Conservation (phyloP, 805 yeast species). For the Metschnikowia hibisci region DNA sequence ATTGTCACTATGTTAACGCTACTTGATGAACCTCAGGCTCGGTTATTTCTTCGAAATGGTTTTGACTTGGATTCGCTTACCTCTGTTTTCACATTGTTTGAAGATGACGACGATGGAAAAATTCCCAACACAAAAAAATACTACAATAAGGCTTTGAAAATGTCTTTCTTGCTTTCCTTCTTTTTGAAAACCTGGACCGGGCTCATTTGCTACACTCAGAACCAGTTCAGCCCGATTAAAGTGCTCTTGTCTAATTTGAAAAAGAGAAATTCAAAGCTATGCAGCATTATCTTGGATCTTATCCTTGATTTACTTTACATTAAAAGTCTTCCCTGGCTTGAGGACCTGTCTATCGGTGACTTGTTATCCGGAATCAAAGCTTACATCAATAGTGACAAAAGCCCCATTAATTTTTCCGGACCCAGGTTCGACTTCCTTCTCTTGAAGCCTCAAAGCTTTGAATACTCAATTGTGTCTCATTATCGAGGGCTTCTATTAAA, state of each 20-base stretch:
- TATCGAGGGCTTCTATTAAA: slow-evolving; percentile 59
- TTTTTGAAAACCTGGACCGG: slow-evolving; percentile 78
- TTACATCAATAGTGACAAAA: slow-evolving; percentile 20
- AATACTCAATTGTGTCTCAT: slow-evolving; percentile 51
- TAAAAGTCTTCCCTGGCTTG: slow-evolving; percentile 52
- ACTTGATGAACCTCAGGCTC: slow-evolving; percentile 53
- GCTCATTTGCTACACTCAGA: slow-evolving; percentile 55
- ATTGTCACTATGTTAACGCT: slow-evolving; percentile 49
- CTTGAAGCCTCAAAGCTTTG: slow-evolving; percentile 32
- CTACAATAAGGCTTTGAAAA: slow-evolving; percentile 46
- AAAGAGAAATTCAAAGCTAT: slow-evolving; percentile 52
- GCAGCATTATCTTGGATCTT: slow-evolving; percentile 66
- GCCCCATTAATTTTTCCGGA: background rate
- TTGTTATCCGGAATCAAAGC: slow-evolving; percentile 9
- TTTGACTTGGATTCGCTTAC: slow-evolving; percentile 59
- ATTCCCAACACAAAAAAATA: slow-evolving; percentile 10
- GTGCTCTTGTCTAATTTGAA: slow-evolving; percentile 59
- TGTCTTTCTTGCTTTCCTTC: slow-evolving; percentile 55
- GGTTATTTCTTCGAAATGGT: slow-evolving; percentile 55
- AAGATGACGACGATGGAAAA: slow-evolving; percentile 20
- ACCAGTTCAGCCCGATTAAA: slow-evolving; percentile 51
- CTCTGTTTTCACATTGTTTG: slow-evolving; percentile 68
- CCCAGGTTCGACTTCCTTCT: slow-evolving; percentile 14
- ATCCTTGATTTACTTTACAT: slow-evolving; percentile 65
- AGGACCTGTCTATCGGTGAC: slow-evolving; percentile 13